phyloP scores from a whole-genome alignment of 2,329 filamentous ascomycete species.

The Chaetomiaceae sp. region DNA sequence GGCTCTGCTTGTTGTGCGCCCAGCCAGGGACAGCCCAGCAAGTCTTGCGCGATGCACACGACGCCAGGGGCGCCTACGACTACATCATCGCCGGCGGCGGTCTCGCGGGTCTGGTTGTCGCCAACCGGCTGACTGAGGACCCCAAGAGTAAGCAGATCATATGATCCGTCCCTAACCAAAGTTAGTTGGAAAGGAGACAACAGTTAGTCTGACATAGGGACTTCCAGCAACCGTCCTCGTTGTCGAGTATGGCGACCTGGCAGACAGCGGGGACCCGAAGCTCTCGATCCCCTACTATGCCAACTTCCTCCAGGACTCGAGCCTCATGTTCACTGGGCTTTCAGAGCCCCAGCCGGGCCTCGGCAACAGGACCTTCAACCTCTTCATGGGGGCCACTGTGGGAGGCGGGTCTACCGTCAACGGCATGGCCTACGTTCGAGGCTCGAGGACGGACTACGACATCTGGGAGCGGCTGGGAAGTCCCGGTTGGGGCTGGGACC shows the following conservation, averaged over 20 bases:
- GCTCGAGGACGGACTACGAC: constrained; percentile 44
- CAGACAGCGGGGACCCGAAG: constrained; percentile 17
- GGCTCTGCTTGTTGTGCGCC: too few species aligned
- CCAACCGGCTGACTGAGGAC: constrained; percentile 43
- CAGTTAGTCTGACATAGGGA: too few species aligned
- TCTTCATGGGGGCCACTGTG: constrained; percentile 43
- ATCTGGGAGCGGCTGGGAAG: constrained; percentile 54
- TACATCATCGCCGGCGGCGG: constrained; percentile 47
- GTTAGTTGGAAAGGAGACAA: too few species aligned
- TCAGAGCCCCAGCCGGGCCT: constrained; percentile 32
- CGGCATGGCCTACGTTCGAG: constrained; percentile 48
- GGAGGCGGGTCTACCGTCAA: constrained; percentile 58
- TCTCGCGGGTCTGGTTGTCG: constrained; percentile 48
- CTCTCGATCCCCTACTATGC: constrained; percentile 16
- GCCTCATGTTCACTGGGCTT: constrained; percentile 9
- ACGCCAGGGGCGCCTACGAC: constrained; percentile 16
- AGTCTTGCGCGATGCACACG: not conserved
- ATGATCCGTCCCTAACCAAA: not conserved
- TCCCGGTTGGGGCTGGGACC: constrained; percentile 49
- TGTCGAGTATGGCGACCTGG: constrained; percentile 25
- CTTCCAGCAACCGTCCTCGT: constrained; percentile 22
- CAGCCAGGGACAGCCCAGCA: not conserved
- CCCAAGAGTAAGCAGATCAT: constrained; percentile 33
- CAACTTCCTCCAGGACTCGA: constrained; percentile 1
- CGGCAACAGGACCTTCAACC: constrained; percentile 34